A percentile compares a stretch with the other conserved stretches of the same genome.
Conservation (phyloP, 2,329 filamentous ascomycete genomes). For the Pseudocercospora vitis region DNA sequence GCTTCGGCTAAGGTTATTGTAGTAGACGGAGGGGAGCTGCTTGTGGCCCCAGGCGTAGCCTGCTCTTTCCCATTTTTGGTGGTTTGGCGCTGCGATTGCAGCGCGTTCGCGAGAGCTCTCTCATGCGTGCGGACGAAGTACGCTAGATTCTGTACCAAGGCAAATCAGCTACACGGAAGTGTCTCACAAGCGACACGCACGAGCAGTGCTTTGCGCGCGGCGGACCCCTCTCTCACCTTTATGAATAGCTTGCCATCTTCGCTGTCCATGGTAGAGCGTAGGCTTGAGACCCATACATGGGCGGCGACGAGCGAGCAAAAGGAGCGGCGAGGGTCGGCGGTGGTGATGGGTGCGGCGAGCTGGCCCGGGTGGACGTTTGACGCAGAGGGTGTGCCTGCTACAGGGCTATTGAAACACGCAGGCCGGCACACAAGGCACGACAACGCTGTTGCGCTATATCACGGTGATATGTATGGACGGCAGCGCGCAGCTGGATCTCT, state of each 20-base stretch:
- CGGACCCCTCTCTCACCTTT: slow-evolving; percentile 60
- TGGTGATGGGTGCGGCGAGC: slow-evolving; percentile 7
- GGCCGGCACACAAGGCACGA: slow-evolving; percentile 8
- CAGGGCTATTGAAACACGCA: slow-evolving; percentile 9
- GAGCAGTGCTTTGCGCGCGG: background rate
- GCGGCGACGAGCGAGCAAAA: slow-evolving; percentile 20
- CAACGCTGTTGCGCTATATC: slow-evolving; percentile 8
- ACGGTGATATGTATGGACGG: slow-evolving; percentile 8
- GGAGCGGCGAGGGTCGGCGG: slow-evolving; percentile 19
- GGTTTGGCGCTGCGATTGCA: slow-evolving; percentile 77
- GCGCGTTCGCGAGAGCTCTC: slow-evolving; percentile 91
- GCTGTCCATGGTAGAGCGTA: slow-evolving; percentile 64
- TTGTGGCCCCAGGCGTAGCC: slow-evolving; percentile 43
- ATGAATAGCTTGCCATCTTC: slow-evolving; percentile 89
- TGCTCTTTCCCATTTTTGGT: slow-evolving; percentile 57
- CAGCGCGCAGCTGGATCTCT: slow-evolving; percentile 6
- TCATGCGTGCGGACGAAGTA: slow-evolving; percentile 96
- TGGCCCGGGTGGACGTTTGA: slow-evolving; percentile 15
- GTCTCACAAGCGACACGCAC: background rate
- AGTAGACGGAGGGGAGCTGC: slow-evolving; percentile 64
- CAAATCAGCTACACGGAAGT: slow-evolving; percentile 2
- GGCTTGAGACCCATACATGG: slow-evolving; percentile 23
- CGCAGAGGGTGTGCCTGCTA: slow-evolving; percentile 12
- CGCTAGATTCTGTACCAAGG: slow-evolving; percentile 72
- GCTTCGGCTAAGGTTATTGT: slow-evolving; percentile 76